phyloP scores from a whole-genome alignment of 371 early-diverging fungal species.

The Mortierella sp. region DNA sequence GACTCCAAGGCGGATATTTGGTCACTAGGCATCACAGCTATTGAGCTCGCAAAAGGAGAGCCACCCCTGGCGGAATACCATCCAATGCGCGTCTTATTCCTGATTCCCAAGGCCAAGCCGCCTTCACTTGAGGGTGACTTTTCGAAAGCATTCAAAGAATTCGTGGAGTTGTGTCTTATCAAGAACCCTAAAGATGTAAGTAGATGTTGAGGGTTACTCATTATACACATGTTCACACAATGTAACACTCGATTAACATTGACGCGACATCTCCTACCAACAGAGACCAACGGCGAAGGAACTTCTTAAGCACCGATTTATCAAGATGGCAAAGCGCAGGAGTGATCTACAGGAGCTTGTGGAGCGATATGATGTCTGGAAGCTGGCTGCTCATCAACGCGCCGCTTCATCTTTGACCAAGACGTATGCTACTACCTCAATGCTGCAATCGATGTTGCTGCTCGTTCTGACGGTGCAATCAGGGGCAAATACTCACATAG shows the following conservation, averaged over 20 bases:
- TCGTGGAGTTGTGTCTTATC: constrained; percentile 88
- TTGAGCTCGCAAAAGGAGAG: constrained; percentile 94
- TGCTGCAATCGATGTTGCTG: too few species aligned
- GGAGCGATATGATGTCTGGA: constrained; percentile 84
- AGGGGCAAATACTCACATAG: neutral
- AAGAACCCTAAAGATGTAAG: constrained; percentile 83
- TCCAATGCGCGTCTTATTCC: constrained; percentile 92
- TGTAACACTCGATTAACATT: neutral
- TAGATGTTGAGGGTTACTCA: neutral
- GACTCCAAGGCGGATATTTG: constrained; percentile 98
- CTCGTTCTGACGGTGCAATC: neutral
- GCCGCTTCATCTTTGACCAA: constrained; percentile 69
- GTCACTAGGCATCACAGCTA: constrained; percentile 98
- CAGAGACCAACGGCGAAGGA: constrained; percentile 92
- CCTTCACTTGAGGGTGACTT: constrained; percentile 85
- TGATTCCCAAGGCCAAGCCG: constrained; percentile 94
- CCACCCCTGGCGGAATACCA: constrained; percentile 95
- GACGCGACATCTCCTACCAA: neutral
- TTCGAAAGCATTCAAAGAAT: constrained; percentile 90
- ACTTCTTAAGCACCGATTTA: constrained; percentile 90
- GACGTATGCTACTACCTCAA: constrained; percentile 54
- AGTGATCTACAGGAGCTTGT: constrained; percentile 86
- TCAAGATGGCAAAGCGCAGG: constrained; percentile 81
- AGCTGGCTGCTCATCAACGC: constrained; percentile 62
- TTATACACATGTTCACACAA: neutral